Evolutionary conservation across 164 flowering plant genomes (phyloP).

Genomic region (Berberis vulgaris): DNA sequence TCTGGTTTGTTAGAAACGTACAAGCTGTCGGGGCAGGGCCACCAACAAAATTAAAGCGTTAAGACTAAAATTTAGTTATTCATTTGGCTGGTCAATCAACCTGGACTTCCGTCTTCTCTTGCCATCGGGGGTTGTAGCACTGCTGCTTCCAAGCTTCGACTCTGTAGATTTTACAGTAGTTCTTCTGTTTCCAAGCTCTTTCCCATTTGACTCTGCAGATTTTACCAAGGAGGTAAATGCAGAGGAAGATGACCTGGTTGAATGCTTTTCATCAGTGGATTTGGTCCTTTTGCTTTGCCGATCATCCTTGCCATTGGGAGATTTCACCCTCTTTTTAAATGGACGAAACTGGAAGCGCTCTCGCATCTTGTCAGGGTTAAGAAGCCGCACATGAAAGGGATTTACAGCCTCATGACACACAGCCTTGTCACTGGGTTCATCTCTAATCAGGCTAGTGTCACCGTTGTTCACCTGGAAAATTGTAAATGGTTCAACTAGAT

Average conservation of each 20-base stretch:
- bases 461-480: constrained; percentile 81
- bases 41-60: constrained; percentile 1
- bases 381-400: constrained; percentile 60
- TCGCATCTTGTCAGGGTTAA: constrained; percentile 21
- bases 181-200: constrained; percentile 9
- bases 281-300: constrained; percentile 16
- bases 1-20: not conserved
- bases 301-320: constrained; percentile 27
- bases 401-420: constrained; percentile 54
- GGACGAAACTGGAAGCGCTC: constrained; percentile 22
- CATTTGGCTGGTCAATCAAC: constrained; percentile 29
- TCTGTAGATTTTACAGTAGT: too few relatives aligned
- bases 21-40: not conserved
- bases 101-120: constrained; percentile 61
- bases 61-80: constrained; percentile 20
- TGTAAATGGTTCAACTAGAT: not conserved
- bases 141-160: constrained; percentile 29
- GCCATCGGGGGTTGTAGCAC: constrained; percentile 60
- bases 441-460: constrained; percentile 52
- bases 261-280: constrained; percentile 6
- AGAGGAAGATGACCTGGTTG: constrained; percentile 16
- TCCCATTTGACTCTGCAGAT: constrained; percentile 23
- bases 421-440: constrained; percentile 19
- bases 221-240: constrained; percentile 16
- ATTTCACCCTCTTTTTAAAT: constrained; percentile 51